phyloP scores from a whole-genome alignment of 1,284 basidiomycete species.

The Ceratobasidium sp. region DNA sequence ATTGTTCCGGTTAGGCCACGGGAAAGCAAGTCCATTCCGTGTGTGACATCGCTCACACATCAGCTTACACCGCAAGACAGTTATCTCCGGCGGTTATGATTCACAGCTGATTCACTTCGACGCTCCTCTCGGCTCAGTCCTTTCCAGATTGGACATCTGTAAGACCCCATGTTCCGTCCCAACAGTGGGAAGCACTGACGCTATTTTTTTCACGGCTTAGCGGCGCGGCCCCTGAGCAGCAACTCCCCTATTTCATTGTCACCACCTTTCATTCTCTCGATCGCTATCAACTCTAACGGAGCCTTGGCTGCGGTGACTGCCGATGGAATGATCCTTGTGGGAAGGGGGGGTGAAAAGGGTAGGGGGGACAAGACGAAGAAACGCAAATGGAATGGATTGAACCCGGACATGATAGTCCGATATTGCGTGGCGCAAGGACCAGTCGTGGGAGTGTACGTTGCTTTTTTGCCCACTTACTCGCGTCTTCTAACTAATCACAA shows the following conservation, averaged over 20 bases:
- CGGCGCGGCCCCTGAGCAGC: constrained; percentile 11
- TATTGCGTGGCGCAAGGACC: constrained; percentile 72
- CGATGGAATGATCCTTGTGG: constrained; percentile 78
- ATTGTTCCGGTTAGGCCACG: constrained; percentile 77
- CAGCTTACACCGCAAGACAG: constrained; percentile 45
- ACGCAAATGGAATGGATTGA: constrained; percentile 79
- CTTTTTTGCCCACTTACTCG: constrained; percentile 21
- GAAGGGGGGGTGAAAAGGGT: constrained; percentile 73
- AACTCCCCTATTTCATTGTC: constrained; percentile 63
- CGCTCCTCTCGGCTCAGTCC: constrained; percentile 66
- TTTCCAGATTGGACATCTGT: constrained; percentile 75
- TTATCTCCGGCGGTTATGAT: constrained; percentile 84
- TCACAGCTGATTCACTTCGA: constrained; percentile 76
- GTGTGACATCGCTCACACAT: constrained; percentile 1
- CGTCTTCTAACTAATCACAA: constrained; percentile 3
- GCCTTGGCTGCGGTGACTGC: constrained; percentile 78
- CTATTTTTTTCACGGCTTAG: constrained; percentile 6
- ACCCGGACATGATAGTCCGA: constrained; percentile 62
- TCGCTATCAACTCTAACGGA: constrained; percentile 69
- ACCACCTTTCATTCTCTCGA: constrained; percentile 77
- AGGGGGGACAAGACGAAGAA: constrained; percentile 64
- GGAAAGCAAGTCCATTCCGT: constrained; percentile 60
- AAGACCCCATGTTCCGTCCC: constrained; percentile 49
- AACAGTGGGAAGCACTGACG: constrained; percentile 7
- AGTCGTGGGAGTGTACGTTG: constrained; percentile 72